phyloP scores from a whole-genome alignment of 768 basidiomycete genomes.

The Phylloporus arenicola region DNA sequence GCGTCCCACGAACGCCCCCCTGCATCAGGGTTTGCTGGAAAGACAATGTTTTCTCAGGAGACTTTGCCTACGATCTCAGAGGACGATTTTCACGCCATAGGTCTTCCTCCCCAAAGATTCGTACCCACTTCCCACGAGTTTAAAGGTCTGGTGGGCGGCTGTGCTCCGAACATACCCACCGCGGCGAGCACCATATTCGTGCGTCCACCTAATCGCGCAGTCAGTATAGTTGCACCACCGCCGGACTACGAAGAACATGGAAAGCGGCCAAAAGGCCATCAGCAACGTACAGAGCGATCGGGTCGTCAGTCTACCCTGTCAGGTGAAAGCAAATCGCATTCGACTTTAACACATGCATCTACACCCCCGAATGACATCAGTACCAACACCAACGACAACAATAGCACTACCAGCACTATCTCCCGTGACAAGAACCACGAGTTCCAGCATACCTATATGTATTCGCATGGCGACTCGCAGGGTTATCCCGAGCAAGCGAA shows the following conservation, averaged over 20 bases:
- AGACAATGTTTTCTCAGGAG: slow-evolving; percentile 15
- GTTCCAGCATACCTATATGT: slow-evolving; percentile 19
- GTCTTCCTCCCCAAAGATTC: slow-evolving; percentile 7
- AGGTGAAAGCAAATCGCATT: slow-evolving; percentile 4
- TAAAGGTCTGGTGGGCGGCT: not conserved
- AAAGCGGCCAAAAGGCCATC: slow-evolving; percentile 10
- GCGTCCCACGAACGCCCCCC: not conserved
- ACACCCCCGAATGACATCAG: slow-evolving; percentile 19
- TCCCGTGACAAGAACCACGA: slow-evolving; percentile 13
- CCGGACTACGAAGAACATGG: slow-evolving; percentile 16
- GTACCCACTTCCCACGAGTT: not conserved
- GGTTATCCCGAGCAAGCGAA: slow-evolving; percentile 2
- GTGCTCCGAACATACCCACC: not conserved
- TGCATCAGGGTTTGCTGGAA: slow-evolving; percentile 2
- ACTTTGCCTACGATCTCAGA: slow-evolving; percentile 29
- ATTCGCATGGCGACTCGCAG: slow-evolving; percentile 18
- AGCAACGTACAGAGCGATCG: slow-evolving; percentile 7
- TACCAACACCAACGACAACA: slow-evolving; percentile 20
- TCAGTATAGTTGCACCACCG: slow-evolving; percentile 28
- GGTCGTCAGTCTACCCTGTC: slow-evolving; percentile 4
- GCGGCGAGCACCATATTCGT: not conserved
- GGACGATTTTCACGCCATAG: slow-evolving; percentile 32
- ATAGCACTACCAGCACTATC: slow-evolving; percentile 17
- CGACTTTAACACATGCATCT: slow-evolving; percentile 16
- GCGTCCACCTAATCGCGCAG: slow-evolving; percentile 27